Percentiles rank a stretch among this genome's conserved stretches.
Evolutionary conservation across 2,329 filamentous ascomycete species (phyloP).

Genomic region (Beauveria sp.): DNA sequence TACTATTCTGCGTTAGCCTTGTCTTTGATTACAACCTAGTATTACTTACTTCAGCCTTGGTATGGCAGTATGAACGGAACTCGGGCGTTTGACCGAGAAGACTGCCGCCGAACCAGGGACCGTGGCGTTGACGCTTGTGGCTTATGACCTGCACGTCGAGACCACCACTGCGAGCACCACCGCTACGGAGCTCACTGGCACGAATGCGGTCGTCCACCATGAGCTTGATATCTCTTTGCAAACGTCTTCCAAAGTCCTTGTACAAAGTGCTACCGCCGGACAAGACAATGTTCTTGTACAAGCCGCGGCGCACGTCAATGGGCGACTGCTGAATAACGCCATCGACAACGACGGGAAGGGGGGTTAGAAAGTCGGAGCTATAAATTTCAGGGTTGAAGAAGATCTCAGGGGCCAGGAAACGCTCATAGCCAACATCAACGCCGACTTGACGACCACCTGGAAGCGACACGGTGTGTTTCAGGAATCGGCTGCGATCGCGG

Average conservation of each 20-base stretch:
- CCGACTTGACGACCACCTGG: constrained; percentile 76
- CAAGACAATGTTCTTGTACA: constrained; percentile 99
- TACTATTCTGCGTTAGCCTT: constrained; percentile 47
- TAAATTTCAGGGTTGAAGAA: constrained; percentile 99
- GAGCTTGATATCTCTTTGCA: constrained; percentile 96
- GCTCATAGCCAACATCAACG: constrained; percentile 95
- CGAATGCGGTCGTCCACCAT: constrained; percentile 88
- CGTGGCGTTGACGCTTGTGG: constrained; percentile 94
- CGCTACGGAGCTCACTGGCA: constrained; percentile 84
- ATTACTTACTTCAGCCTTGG: constrained; percentile 60
- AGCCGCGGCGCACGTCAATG: constrained; percentile 90
- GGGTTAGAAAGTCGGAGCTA: constrained; percentile 98
- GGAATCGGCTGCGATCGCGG: constrained; percentile 82
- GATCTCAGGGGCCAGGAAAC: constrained; percentile 95
- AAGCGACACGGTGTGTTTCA: constrained; percentile 80
- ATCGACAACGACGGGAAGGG: constrained; percentile 83
- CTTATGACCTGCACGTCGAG: constrained; percentile 95
- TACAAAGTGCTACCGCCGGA: constrained; percentile 96
- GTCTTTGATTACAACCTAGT: too few relatives aligned
- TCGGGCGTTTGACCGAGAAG: constrained; percentile 95
- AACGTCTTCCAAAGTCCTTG: constrained; percentile 92
- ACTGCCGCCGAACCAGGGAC: constrained; percentile 97
- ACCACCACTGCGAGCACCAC: constrained; percentile 86
- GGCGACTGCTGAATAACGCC: constrained; percentile 95
- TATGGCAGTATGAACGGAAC: constrained; percentile 98